Conservation (phyloP, 306 rosid genomes). For the Canavalia ensiformis region DNA sequence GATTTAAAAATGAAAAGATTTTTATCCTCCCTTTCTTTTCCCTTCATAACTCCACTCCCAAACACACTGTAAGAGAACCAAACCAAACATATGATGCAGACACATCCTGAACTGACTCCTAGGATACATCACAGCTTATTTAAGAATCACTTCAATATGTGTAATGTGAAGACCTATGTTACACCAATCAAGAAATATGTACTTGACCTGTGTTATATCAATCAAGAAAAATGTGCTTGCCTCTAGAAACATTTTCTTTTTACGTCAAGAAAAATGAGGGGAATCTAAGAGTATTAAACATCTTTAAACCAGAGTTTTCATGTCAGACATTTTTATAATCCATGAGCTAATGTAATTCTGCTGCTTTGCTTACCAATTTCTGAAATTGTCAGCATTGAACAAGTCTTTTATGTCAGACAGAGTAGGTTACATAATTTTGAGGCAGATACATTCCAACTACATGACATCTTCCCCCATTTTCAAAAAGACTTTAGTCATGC, state of each 20-base stretch:
- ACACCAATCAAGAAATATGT: neutral
- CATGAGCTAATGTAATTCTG: neutral
- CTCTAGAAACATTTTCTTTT: neutral
- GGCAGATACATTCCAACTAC: neutral
- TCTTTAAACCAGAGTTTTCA: neutral
- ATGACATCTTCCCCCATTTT: neutral
- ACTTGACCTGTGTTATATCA: neutral
- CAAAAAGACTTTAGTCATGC: too few relatives aligned
- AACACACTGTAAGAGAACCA: neutral
- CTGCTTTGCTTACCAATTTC: slow-evolving; percentile 15
- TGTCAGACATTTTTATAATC: neutral
- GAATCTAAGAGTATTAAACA: neutral
- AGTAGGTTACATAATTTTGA: neutral
- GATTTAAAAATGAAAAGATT: too few relatives aligned
- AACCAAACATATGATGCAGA: neutral
- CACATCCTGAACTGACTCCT: neutral
- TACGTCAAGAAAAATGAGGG: neutral
- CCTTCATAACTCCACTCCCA: too few relatives aligned
- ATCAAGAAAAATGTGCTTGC: neutral
- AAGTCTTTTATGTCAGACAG: neutral
- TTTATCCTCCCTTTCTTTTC: too few relatives aligned
- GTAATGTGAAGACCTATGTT: neutral
- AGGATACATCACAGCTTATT: neutral
- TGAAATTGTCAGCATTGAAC: neutral
- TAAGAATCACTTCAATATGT: neutral